Conservation (phyloP, 129 eudicot species). For the Gnaphalium uliginosum region DNA sequence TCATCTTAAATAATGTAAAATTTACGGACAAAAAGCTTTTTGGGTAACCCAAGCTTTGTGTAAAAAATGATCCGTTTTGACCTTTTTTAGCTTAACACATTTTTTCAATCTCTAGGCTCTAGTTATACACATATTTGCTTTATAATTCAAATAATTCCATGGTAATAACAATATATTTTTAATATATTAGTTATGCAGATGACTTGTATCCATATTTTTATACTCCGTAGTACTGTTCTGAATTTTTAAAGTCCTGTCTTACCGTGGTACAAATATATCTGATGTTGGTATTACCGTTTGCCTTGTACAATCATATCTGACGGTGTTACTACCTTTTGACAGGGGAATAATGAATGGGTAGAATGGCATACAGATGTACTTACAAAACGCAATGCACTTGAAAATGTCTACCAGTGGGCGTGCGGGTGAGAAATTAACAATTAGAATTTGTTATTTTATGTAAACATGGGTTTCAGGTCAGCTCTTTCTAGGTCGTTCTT, state of each 20-base stretch:
- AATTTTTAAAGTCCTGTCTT: not conserved
- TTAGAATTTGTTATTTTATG: not conserved
- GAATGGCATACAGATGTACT: constrained; percentile 91
- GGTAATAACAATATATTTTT: not conserved
- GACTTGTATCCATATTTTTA: not conserved
- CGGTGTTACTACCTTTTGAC: constrained; percentile 25
- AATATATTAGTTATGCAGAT: not conserved
- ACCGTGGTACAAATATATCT: not conserved
- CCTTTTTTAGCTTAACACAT: not conserved
- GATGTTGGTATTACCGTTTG: not conserved
- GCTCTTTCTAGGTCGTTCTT: not conserved
- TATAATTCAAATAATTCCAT: constrained; percentile 11
- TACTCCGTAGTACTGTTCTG: not conserved
- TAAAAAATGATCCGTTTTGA: not conserved
- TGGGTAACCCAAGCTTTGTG: not conserved
- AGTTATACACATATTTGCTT: constrained; percentile 1
- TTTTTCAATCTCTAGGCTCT: not conserved
- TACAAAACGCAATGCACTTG: constrained; percentile 73
- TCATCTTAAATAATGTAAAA: not conserved
- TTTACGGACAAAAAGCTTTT: not conserved
- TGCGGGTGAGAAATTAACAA: constrained; percentile 72
- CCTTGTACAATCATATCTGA: constrained; percentile 11
- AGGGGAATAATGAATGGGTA: constrained; percentile 88
- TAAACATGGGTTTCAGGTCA: constrained; percentile 1
- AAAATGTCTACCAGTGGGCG: constrained; percentile 93